phyloP scores from a whole-genome alignment of 768 basidiomycete species.

The Sarcodon sp. region DNA sequence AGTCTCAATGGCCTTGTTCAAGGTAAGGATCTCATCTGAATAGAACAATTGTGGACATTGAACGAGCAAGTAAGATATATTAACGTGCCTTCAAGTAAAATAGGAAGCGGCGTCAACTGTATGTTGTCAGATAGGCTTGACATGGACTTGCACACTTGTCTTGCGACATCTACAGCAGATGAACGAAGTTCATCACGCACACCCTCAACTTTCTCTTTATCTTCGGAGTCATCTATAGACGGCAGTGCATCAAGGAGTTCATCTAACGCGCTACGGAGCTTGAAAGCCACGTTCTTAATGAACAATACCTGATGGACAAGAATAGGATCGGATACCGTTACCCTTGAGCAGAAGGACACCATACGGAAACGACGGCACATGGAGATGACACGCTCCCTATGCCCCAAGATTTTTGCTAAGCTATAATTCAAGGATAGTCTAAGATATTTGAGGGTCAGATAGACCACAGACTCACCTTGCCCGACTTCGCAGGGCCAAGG shows the following conservation, averaged over 20 bases:
- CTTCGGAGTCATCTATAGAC: too few species aligned
- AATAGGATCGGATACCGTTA: neutral
- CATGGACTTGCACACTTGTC: slow-evolving; percentile 6
- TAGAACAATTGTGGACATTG: neutral
- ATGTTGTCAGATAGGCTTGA: slow-evolving; percentile 11
- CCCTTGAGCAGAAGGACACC: slow-evolving; percentile 9
- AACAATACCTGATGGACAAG: neutral
- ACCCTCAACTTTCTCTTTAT: too few species aligned
- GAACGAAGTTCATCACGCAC: slow-evolving; percentile 1
- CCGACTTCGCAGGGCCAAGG: slow-evolving; percentile 48
- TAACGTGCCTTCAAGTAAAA: slow-evolving; percentile 25
- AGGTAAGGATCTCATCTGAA: neutral
- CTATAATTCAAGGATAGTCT: slow-evolving; percentile 12
- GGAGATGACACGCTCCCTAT: slow-evolving; percentile 14
- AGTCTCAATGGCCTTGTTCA: neutral
- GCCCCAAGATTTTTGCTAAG: slow-evolving; percentile 14
- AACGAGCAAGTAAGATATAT: neutral
- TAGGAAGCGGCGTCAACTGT: slow-evolving; percentile 14
- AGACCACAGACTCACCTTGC: slow-evolving; percentile 37
- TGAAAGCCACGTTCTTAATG: neutral
- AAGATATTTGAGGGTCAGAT: too few species aligned
- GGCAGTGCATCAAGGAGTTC: neutral
- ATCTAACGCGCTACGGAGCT: neutral
- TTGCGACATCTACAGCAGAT: slow-evolving; percentile 6
- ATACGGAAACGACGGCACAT: slow-evolving; percentile 18